Evolutionary conservation across 2,329 filamentous ascomycete species (phyloP).

Genomic region (Periconia sp.): DNA sequence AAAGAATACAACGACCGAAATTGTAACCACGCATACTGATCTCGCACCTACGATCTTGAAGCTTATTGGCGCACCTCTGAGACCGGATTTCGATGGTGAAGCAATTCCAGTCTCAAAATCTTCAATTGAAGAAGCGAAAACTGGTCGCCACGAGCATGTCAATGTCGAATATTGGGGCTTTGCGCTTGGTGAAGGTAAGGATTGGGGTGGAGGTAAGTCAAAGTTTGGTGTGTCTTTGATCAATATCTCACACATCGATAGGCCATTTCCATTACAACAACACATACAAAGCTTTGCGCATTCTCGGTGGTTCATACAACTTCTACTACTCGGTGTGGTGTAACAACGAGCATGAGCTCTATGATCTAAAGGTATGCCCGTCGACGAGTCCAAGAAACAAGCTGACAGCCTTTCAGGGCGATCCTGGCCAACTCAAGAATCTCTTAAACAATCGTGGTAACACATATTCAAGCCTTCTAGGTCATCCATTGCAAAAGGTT

Average conservation of each 20-base stretch:
- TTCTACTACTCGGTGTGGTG: constrained; percentile 74
- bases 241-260: no score
- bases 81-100: constrained; percentile 42
- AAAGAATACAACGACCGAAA: constrained; percentile 28
- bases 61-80: constrained; percentile 31
- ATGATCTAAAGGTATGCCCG: constrained; percentile 61
- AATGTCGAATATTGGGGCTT: constrained; percentile 50
- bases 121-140: constrained; percentile 12
- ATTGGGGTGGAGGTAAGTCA: constrained; percentile 10
- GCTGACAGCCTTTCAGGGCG: constrained; percentile 29
- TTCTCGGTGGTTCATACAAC: constrained; percentile 62
- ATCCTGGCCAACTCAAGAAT: constrained; percentile 31
- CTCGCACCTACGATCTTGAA: constrained; percentile 47
- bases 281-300: constrained; percentile 67
- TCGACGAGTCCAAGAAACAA: not conserved
- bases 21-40: constrained; percentile 49
- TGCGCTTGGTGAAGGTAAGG: constrained; percentile 28
- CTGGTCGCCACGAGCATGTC: constrained; percentile 41
- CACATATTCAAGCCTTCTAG: constrained; percentile 8
- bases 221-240: not conserved
- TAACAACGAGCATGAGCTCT: constrained; percentile 70
- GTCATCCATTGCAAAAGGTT: constrained; percentile 18
- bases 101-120: constrained; percentile 37
- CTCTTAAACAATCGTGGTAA: constrained; percentile 41
- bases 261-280: constrained; percentile 49